phyloP scores from a whole-genome alignment of 2,329 filamentous ascomycete species.

The Esteya vermicola region DNA sequence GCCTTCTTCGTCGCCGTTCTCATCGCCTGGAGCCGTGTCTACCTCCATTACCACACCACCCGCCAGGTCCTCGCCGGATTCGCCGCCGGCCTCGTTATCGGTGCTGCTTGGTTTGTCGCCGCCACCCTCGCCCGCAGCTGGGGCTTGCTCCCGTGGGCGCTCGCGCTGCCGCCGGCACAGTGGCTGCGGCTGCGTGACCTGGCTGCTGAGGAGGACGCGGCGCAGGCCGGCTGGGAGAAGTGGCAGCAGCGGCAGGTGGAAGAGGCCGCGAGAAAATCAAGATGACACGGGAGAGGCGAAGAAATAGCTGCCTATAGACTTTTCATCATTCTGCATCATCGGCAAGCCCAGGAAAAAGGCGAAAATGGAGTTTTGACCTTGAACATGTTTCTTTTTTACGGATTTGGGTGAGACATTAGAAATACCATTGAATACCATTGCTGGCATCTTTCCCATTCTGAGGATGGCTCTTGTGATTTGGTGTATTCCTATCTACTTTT shows the following conservation, averaged over 20 bases:
- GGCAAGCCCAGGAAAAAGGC: too few relatives aligned
- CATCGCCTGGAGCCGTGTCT: conserved; percentile 74
- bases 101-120: conserved; percentile 62
- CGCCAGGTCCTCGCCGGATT: conserved; percentile 76
- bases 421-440: too few relatives aligned
- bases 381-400: too few relatives aligned
- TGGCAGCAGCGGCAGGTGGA: conserved; percentile 50
- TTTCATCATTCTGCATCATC: too few relatives aligned
- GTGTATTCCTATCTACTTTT: too few relatives aligned
- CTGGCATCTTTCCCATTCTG: too few relatives aligned
- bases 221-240: conserved; percentile 84
- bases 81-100: conserved; percentile 55
- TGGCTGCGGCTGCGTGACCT: conserved; percentile 68
- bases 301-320: not conserved
- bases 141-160: conserved; percentile 58
- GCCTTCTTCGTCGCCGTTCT: conserved; percentile 47
- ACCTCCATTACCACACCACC: conserved; percentile 83
- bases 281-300: conserved; percentile 11
- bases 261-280: conserved; percentile 18
- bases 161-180: conserved; percentile 51
- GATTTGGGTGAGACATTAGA: too few relatives aligned
- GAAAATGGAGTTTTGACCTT: too few relatives aligned
- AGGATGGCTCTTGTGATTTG: too few relatives aligned
- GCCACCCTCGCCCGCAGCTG: conserved; percentile 51
- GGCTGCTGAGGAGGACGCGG: conserved; percentile 74